A percentile compares a stretch with the other conserved stretches of the same genome.
phyloP scores from a whole-genome alignment of 2,329 filamentous ascomycete genomes.

The Colletotrichum cuscutae region DNA sequence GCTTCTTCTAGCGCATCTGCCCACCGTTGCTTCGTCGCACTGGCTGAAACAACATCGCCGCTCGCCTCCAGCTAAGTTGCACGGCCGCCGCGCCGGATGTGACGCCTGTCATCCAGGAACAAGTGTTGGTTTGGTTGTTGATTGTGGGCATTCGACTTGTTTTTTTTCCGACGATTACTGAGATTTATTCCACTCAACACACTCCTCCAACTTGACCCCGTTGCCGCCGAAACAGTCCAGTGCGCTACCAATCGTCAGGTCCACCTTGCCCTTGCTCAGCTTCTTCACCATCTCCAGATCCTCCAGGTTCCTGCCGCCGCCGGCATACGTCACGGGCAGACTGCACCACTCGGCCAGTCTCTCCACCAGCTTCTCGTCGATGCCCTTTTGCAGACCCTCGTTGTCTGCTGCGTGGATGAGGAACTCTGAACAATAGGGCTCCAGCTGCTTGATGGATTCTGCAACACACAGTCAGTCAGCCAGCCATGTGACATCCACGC shows the following conservation, averaged over 20 bases:
- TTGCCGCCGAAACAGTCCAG: constrained; percentile 94
- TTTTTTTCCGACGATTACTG: constrained; percentile 38
- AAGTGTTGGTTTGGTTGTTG: neutral
- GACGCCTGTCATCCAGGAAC: constrained; percentile 29
- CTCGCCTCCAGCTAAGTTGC: constrained; percentile 6
- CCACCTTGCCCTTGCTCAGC: constrained; percentile 83
- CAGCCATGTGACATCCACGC: neutral
- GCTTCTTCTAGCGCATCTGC: constrained; percentile 15
- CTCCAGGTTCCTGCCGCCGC: constrained; percentile 84
- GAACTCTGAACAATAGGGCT: constrained; percentile 96
- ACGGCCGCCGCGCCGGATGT: constrained; percentile 17
- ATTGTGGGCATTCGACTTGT: too few species aligned
- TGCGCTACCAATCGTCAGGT: constrained; percentile 96
- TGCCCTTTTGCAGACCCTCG: constrained; percentile 90
- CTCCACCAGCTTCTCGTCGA: constrained; percentile 86
- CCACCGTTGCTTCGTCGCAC: constrained; percentile 21
- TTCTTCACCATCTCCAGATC: constrained; percentile 86
- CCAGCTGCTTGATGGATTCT: constrained; percentile 84
- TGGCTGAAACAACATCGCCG: constrained; percentile 12
- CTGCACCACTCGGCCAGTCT: constrained; percentile 85
- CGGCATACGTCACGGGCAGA: constrained; percentile 96
- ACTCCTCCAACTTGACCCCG: constrained; percentile 88
- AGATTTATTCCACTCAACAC: constrained; percentile 82
- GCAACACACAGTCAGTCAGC: constrained; percentile 10
- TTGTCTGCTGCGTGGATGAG: constrained; percentile 97